These are phyloP conservation scores for Geranium incanum DNA, from an alignment of 441 rosid species.

Conservation along the genomic window DNA sequence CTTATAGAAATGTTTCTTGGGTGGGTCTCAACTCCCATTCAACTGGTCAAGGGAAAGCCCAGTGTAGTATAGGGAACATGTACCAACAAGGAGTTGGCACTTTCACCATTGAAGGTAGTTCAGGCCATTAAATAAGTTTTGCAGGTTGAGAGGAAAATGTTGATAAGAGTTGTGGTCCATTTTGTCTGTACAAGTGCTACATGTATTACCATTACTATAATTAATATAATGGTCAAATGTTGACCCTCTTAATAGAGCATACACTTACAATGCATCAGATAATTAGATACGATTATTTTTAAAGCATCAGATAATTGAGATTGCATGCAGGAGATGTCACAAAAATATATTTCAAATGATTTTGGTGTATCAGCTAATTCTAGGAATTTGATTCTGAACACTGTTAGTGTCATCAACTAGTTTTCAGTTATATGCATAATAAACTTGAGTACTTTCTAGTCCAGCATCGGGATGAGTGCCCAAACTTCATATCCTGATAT, in stretches of 20 bases:
- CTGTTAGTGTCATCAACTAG: not conserved
- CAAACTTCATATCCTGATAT: not conserved
- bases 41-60: slow-evolving; percentile 6
- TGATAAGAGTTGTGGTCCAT: not conserved
- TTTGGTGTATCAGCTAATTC: not conserved
- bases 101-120: not conserved
- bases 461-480: slow-evolving; percentile 11
- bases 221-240: not conserved
- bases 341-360: not conserved
- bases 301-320: too few relatives aligned
- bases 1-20: not conserved
- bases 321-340: not conserved
- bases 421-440: not conserved
- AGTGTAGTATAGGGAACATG: slow-evolving; percentile 1
- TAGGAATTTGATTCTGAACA: not conserved
- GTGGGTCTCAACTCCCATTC: slow-evolving; percentile 1
- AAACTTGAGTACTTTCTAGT: too few relatives aligned
- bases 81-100: slow-evolving; percentile 7
- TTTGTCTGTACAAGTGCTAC: not conserved
- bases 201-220: not conserved
- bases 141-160: not conserved
- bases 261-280: not conserved
- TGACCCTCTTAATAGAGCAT: not conserved
- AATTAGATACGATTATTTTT: not conserved
- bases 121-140: slow-evolving; percentile 1